These are phyloP conservation scores for Vanrija pseudolonga DNA, from an alignment of 1,284 basidiomycete genomes.

Conservation along the genomic window DNA sequence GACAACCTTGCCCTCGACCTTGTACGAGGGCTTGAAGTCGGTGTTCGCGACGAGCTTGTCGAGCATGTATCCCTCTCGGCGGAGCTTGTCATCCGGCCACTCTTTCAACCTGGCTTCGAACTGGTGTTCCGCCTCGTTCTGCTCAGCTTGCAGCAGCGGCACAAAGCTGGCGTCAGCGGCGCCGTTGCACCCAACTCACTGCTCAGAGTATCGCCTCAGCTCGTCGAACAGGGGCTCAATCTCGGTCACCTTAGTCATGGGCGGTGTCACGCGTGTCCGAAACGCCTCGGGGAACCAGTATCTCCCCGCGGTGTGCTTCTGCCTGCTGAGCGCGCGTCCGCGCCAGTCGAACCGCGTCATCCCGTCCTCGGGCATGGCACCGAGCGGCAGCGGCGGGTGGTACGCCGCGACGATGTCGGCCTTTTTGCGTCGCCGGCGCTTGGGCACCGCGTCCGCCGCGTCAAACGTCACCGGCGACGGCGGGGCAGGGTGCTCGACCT, in stretches of 20 bases:
- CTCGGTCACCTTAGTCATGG: constrained; percentile 36
- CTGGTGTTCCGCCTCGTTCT: constrained; percentile 57
- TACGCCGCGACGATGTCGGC: not conserved
- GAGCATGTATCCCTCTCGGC: constrained; percentile 65
- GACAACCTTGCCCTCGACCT: constrained; percentile 30
- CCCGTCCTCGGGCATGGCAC: constrained; percentile 24
- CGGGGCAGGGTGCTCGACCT: not conserved
- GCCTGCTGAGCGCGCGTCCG: constrained; percentile 2
- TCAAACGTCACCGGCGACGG: constrained; percentile 6
- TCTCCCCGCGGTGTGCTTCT: constrained; percentile 1
- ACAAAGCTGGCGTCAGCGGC: constrained; percentile 55
- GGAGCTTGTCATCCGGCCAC: constrained; percentile 61
- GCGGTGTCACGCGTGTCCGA: constrained; percentile 43
- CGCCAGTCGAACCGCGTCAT: constrained; percentile 42
- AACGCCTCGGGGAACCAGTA: constrained; percentile 26
- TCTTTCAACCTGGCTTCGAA: constrained; percentile 61
- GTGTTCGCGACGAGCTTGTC: constrained; percentile 55
- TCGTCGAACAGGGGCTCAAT: constrained; percentile 52
- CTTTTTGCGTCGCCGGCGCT: constrained; percentile 4
- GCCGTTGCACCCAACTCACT: constrained; percentile 20
- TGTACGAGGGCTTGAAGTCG: constrained; percentile 13
- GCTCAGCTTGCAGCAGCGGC: constrained; percentile 62
- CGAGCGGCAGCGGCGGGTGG: constrained; percentile 15
- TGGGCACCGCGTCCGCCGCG: constrained; percentile 4
- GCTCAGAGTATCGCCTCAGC: constrained; percentile 40